These are phyloP conservation scores for Trichoderma simmonsii DNA, from an alignment of 2,329 filamentous ascomycete genomes.

Conservation along the genomic window DNA sequence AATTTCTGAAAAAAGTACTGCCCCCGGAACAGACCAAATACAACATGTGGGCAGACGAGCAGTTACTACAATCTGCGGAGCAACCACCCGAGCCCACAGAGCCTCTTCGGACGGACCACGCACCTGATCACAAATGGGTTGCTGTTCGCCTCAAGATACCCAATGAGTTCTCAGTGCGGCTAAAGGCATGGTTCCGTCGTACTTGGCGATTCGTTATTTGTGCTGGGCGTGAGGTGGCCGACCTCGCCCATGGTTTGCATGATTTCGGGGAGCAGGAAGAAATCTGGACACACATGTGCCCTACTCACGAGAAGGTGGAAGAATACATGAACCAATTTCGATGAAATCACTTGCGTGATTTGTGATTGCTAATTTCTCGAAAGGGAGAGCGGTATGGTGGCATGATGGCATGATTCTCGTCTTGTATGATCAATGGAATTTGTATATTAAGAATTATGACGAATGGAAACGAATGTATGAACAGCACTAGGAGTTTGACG, in stretches of 20 bases:
- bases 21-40: conserved; percentile 46
- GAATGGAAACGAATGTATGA: not conserved
- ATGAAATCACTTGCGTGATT: not conserved
- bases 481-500: not conserved
- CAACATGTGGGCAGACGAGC: conserved; percentile 52
- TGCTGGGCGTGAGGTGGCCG: conserved; percentile 18
- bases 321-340: conserved; percentile 9
- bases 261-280: conserved; percentile 25
- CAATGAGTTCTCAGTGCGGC: conserved; percentile 53
- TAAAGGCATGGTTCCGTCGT: conserved; percentile 43
- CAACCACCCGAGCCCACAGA: conserved; percentile 38
- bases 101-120: conserved; percentile 49
- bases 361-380: not conserved
- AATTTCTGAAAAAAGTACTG: conserved; percentile 57
- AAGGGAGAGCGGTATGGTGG: not conserved
- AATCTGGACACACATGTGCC: conserved; percentile 27
- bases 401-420: not conserved
- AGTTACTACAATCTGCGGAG: conserved; percentile 43
- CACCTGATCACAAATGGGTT: conserved; percentile 57
- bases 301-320: conserved; percentile 13
- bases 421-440: not conserved
- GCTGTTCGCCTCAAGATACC: conserved; percentile 55
- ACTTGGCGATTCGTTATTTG: conserved; percentile 25
- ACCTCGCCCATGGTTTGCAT: conserved; percentile 20
- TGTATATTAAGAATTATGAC: not conserved